Evolutionary conservation across 768 basidiomycete genomes (phyloP).

Genomic region (Leucosporidium yakuticum): DNA sequence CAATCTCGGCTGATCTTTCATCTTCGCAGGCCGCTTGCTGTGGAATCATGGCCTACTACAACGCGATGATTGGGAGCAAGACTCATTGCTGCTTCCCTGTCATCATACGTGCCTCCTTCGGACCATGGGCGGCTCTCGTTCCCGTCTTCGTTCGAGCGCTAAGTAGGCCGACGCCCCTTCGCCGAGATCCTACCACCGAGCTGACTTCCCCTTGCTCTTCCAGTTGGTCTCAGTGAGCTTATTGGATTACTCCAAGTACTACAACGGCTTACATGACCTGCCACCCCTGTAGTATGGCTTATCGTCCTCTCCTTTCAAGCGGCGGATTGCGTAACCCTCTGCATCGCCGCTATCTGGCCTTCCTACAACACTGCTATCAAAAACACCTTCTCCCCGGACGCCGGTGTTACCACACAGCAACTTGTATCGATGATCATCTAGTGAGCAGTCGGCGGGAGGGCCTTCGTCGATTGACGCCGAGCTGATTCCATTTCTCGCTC

Average conservation of each 20-base stretch:
- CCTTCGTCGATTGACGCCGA: background rate
- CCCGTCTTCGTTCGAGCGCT: slow-evolving; percentile 39
- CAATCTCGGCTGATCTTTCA: no score
- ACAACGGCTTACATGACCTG: slow-evolving; percentile 23
- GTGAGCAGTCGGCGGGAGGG: slow-evolving; percentile 20
- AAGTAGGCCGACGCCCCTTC: slow-evolving; percentile 1
- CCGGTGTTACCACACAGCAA: slow-evolving; percentile 39
- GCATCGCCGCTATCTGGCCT: slow-evolving; percentile 44
- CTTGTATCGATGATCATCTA: slow-evolving; percentile 42
- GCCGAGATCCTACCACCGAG: background rate
- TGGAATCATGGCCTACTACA: no score
- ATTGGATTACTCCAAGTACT: no score
- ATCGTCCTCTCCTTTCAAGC: slow-evolving; percentile 25
- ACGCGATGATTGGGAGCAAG: no score
- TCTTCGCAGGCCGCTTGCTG: no score
- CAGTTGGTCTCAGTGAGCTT: slow-evolving; percentile 26
- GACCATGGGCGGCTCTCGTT: slow-evolving; percentile 39
- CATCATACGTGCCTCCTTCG: slow-evolving; percentile 36
- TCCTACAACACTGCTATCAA: slow-evolving; percentile 26
- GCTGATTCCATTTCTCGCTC: background rate
- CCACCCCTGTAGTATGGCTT: slow-evolving; percentile 18
- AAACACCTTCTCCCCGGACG: slow-evolving; percentile 35
- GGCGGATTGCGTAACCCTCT: slow-evolving; percentile 29
- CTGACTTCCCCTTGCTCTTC: background rate
- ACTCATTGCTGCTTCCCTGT: slow-evolving; percentile 37